Evolutionary conservation across 305 asterid genomes (phyloP), one percentile per base, ranked within the genome.

Genomic region (Fraxinus angustifolia): DNA sequence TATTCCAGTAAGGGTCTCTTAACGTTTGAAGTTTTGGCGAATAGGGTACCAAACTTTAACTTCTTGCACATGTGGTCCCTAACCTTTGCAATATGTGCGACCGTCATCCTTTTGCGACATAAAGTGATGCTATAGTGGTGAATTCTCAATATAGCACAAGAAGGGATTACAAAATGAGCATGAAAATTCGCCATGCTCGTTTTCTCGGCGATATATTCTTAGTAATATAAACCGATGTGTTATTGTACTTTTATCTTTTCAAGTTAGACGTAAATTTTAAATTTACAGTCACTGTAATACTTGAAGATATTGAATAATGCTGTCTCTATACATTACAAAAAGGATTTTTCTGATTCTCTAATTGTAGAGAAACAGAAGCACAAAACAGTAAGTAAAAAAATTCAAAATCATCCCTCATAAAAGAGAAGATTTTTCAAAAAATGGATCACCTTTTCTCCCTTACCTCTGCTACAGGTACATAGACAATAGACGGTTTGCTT

Each of bases 391-490:
- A 71, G 16, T 31, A 79, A 68, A 56, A 71, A 2, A 78, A 35
- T 6, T 34, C 74, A 83, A 79, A 78, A 78, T 78, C 85, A 81
- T 36, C 81, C 77, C 42, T 50, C 53, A 16, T 4, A 65, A 36
- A 75, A 30, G 34, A 21, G 33, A 26, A 6, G 79, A 80, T 48
- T 16, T 4, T 10, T 10, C 4, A 28, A 76, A 34, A 70, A 23
- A 23, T 48, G 58, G 58, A 53, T 87, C 91, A 91, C 87, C 88
- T 80, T 77, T 90, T 92, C 87, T 92, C 99, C 88, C 81, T 91
- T 33, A 95, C 85, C 87, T 91, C 91, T 79, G 98, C 98, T 76
- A 93, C 84, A 33, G 99, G 99, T 82, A 95, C 92, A 56, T 83
- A 90, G 71, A 91, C 76, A 78, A 91, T 76, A 77, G 91, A 83